Conservation (phyloP, 441 rosid species). For the Gossypium lobatum region DNA sequence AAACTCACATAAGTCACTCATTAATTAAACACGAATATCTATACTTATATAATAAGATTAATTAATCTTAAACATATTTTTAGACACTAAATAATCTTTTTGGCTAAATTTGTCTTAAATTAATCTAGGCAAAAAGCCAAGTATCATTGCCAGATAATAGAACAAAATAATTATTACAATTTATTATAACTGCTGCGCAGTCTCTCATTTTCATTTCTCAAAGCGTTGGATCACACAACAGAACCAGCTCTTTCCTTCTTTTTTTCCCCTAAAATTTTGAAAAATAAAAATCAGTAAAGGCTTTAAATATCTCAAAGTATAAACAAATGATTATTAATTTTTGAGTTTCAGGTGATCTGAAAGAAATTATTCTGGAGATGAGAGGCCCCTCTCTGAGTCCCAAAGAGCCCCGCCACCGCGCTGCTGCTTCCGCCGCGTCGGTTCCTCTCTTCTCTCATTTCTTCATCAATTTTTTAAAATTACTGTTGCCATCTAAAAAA, state of each 20-base stretch:
- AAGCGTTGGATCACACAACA: constrained; percentile 1
- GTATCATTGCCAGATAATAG: background rate
- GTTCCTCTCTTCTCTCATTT: constrained; percentile 16
- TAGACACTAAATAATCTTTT: background rate
- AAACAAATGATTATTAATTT: background rate
- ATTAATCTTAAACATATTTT: background rate
- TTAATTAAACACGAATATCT: background rate
- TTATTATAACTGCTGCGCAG: background rate
- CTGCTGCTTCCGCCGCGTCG: constrained; percentile 38
- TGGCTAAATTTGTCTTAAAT: background rate
- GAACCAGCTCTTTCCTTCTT: background rate
- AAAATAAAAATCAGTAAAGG: background rate
- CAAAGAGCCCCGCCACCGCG: constrained; percentile 57
- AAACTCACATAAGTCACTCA: background rate
- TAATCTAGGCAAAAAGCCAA: background rate
- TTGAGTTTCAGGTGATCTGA: background rate
- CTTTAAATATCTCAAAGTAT: background rate
- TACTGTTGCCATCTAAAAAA: background rate
- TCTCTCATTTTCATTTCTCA: background rate
- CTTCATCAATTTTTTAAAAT: background rate
- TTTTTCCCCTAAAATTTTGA: background rate
- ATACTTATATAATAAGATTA: background rate
- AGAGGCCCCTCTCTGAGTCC: constrained; percentile 49
- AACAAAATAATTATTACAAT: background rate
- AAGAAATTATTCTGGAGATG: constrained; percentile 19